Evolutionary conservation across 176 grass and related monocot genomes (phyloP).

Genomic region (Triticum monococcum): DNA sequence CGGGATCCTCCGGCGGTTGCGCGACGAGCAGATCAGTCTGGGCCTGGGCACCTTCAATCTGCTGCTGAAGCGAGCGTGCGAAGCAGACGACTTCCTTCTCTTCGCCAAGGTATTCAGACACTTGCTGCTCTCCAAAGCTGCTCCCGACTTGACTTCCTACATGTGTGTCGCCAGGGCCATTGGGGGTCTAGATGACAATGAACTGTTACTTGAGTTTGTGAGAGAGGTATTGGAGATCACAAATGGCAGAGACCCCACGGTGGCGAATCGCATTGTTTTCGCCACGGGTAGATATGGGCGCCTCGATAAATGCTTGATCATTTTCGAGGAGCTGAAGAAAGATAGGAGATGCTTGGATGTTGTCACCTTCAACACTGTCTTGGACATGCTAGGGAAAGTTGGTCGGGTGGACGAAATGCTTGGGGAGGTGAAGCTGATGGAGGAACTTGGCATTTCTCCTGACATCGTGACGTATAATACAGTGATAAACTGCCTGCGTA

Average conservation of each 20-base stretch:
- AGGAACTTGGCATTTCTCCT: conserved; percentile 56
- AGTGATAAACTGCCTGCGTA: conserved; percentile 69
- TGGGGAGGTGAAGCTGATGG: conserved; percentile 61
- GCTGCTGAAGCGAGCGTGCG: conserved; percentile 2
- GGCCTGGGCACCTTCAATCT: neutral
- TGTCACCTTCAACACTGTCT: conserved; percentile 75
- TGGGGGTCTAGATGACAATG: conserved; percentile 43
- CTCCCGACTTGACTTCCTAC: conserved; percentile 70
- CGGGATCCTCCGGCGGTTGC: conserved; percentile 3
- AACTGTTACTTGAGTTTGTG: conserved; percentile 57
- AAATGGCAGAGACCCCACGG: conserved; percentile 48
- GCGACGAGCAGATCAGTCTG: neutral
- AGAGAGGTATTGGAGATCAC: conserved; percentile 71
- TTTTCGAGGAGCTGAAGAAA: conserved; percentile 79
- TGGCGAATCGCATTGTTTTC: conserved; percentile 72
- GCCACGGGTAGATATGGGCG: conserved; percentile 42
- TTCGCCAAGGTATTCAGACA: conserved; percentile 56
- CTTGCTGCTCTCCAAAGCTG: conserved; percentile 61
- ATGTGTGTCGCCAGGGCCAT: conserved; percentile 64
- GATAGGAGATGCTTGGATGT: conserved; percentile 44
- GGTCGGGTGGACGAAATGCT: conserved; percentile 73
- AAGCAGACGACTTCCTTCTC: neutral
- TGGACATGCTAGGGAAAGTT: conserved; percentile 71
- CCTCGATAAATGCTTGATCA: conserved; percentile 66
- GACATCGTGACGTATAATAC: conserved; percentile 90